These are phyloP conservation scores for Boletus rufocinnamomeus DNA, from an alignment of 768 basidiomycete species.

Conservation along the genomic window DNA sequence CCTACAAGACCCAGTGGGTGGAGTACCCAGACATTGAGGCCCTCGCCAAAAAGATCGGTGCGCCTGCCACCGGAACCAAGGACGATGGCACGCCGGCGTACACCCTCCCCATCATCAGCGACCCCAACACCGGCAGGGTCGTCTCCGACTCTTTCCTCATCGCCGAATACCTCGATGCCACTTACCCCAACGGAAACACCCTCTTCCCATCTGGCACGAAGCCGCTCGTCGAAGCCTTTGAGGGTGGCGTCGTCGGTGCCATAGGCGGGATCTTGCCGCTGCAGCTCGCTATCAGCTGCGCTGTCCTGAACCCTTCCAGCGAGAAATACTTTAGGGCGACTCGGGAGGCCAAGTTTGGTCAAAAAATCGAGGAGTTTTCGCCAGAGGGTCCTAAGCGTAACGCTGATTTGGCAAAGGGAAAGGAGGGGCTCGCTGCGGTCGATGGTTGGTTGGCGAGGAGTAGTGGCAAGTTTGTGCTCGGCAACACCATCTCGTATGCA, in stretches of 20 bases:
- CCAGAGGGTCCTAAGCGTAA: slow-evolving; percentile 32
- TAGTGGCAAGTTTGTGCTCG: slow-evolving; percentile 37
- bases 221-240: slow-evolving; percentile 44
- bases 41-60: slow-evolving; percentile 35
- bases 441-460: slow-evolving; percentile 35
- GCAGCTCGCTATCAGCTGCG: slow-evolving; percentile 17
- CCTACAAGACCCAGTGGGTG: slow-evolving; percentile 45
- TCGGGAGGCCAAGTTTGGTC: slow-evolving; percentile 35
- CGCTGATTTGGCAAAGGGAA: slow-evolving; percentile 31
- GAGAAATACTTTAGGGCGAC: slow-evolving; percentile 37
- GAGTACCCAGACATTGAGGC: slow-evolving; percentile 44
- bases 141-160: slow-evolving; percentile 45
- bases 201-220: slow-evolving; percentile 45
- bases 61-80: slow-evolving; percentile 32
- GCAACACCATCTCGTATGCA: slow-evolving; percentile 36
- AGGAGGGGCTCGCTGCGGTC: slow-evolving; percentile 29
- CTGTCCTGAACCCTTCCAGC: slow-evolving; percentile 31
- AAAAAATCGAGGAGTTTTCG: slow-evolving; percentile 39
- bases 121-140: slow-evolving; percentile 37
- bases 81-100: slow-evolving; percentile 37
- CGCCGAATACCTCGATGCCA: slow-evolving; percentile 47
- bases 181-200: slow-evolving; percentile 39
- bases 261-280: slow-evolving; percentile 13
- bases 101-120: slow-evolving; percentile 45
- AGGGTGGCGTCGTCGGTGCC: slow-evolving; percentile 16